These are phyloP conservation scores for Fusarium sp. DNA, from an alignment of 2,329 filamentous ascomycete genomes.

Conservation along the genomic window DNA sequence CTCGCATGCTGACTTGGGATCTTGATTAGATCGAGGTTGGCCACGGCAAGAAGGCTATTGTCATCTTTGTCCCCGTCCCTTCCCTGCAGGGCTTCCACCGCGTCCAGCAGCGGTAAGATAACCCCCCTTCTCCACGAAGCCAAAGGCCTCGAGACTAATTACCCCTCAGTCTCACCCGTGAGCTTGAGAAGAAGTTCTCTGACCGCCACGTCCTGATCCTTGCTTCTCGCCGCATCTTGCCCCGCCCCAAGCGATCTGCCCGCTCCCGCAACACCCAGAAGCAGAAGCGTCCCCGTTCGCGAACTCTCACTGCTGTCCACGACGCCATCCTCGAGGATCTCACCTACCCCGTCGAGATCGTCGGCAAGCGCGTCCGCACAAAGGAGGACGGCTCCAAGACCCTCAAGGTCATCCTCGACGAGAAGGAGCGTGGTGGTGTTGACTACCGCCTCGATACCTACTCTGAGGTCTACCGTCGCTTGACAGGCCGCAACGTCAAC, in stretches of 20 bases:
- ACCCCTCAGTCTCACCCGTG: conserved; percentile 87
- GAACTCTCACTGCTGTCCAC: conserved; percentile 98
- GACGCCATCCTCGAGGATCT: conserved; percentile 98
- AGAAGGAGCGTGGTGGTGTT: conserved; percentile 99
- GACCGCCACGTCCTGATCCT: conserved; percentile 99
- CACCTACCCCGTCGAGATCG: conserved; percentile 99
- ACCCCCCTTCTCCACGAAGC: neutral
- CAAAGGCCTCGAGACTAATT: conserved; percentile 34
- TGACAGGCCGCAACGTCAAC: conserved; percentile 95
- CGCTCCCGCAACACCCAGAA: conserved; percentile 96
- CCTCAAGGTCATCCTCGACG: conserved; percentile 98
- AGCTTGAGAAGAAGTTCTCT: conserved; percentile 99
- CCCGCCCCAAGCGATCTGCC: conserved; percentile 97
- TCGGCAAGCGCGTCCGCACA: conserved; percentile 98
- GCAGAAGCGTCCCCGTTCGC: conserved; percentile 98
- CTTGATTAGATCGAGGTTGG: conserved; percentile 96
- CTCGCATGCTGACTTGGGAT: conserved; percentile 81
- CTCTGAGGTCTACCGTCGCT: conserved; percentile 98
- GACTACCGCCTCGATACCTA: conserved; percentile 99
- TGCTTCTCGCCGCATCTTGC: conserved; percentile 97
- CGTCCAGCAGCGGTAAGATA: conserved; percentile 96
- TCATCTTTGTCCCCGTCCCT: conserved; percentile 99
- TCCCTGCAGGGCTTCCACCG: conserved; percentile 99
- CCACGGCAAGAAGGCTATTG: conserved; percentile 99
- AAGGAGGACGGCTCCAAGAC: conserved; percentile 99